Evolutionary conservation across 768 basidiomycete species (phyloP).

Genomic region (Mrakia blollopis): DNA sequence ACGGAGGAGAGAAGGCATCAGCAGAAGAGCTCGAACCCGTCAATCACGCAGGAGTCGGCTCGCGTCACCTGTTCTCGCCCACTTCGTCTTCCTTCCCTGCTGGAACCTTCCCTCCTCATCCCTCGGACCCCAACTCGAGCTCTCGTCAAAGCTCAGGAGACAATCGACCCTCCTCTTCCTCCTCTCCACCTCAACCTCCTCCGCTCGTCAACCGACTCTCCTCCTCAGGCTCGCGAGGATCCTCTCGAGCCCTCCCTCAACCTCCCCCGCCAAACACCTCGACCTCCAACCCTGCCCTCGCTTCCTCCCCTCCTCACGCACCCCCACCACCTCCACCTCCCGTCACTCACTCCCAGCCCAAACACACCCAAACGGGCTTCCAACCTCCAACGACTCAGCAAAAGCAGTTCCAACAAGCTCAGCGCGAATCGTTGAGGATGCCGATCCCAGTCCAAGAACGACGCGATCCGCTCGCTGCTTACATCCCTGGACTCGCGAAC

Average conservation of each 20-base stretch:
- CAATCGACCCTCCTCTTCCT: not conserved
- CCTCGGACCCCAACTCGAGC: not conserved
- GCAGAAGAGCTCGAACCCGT: not conserved
- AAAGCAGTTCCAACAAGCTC: not conserved
- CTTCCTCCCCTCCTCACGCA: not conserved
- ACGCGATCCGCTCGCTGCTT: conserved; percentile 6
- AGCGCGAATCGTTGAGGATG: conserved; percentile 1
- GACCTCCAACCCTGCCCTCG: not conserved
- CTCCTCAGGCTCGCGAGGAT: not conserved
- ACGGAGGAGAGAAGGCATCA: not conserved
- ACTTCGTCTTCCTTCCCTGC: not conserved
- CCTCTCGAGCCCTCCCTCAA: conserved; percentile 23
- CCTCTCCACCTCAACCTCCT: not conserved
- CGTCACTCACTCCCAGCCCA: not conserved
- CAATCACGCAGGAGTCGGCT: conserved; percentile 29
- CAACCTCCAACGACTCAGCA: conserved; percentile 8
- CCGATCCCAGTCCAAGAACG: not conserved
- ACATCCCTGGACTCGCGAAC: conserved; percentile 6
- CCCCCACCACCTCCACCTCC: conserved; percentile 12
- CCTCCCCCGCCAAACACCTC: conserved; percentile 4
- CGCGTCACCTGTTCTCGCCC: conserved; percentile 28
- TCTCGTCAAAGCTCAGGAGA: not conserved
- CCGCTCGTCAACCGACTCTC: not conserved
- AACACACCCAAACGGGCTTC: not conserved
- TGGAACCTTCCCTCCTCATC: not conserved